phyloP scores from a whole-genome alignment of 1,284 basidiomycete species.

The Schizophyllum commune region DNA sequence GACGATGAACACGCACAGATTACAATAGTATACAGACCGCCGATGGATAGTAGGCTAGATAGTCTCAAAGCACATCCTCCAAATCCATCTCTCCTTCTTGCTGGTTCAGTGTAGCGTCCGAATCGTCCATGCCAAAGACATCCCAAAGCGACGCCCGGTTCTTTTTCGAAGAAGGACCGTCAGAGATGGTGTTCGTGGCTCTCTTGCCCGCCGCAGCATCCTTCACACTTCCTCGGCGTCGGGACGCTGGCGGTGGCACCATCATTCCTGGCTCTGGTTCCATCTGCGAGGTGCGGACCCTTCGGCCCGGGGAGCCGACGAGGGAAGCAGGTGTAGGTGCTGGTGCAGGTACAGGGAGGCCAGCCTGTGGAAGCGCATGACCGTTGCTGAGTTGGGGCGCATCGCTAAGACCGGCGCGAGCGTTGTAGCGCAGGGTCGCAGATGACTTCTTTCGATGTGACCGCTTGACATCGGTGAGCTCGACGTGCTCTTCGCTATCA shows the following conservation, averaged over 20 bases:
- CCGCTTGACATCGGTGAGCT: slow-evolving; percentile 33
- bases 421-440: background rate
- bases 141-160: background rate
- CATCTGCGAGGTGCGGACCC: slow-evolving; percentile 39
- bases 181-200: background rate
- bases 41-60: too few species aligned
- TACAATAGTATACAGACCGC: background rate
- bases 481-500: slow-evolving; percentile 32
- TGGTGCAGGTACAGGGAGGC: background rate
- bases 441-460: slow-evolving; percentile 8
- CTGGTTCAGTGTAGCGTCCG: background rate
- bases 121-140: background rate
- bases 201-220: background rate
- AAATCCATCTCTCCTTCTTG: background rate
- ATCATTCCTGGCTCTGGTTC: slow-evolving; percentile 47
- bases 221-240: background rate
- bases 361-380: background rate
- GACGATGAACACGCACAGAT: background rate
- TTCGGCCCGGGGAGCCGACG: slow-evolving; percentile 16
- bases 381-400: slow-evolving; percentile 13
- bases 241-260: slow-evolving; percentile 24
- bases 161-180: background rate
- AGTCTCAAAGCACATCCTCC: background rate
- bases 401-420: background rate
- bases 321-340: slow-evolving; percentile 11